Conservation (phyloP, 208 protist genomes). For the Wallacemonas sp. region DNA sequence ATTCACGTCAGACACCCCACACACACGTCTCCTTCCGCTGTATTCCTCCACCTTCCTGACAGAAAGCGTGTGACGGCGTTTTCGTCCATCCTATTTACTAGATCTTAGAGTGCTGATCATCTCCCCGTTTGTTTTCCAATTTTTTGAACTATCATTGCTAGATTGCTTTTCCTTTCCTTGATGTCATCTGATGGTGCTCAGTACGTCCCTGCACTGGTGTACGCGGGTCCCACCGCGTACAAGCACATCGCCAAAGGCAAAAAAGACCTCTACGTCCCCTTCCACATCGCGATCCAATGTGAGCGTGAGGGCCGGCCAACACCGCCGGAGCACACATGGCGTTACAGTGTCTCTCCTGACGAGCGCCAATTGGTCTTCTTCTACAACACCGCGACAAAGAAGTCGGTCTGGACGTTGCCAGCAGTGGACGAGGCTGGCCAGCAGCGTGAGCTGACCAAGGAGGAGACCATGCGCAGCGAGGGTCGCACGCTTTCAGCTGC, state of each 20-base stretch:
- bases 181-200: neutral
- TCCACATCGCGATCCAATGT: constrained; percentile 20
- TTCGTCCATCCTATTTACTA: neutral
- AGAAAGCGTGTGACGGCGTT: too few relatives aligned
- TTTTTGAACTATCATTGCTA: too few relatives aligned
- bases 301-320: constrained; percentile 10
- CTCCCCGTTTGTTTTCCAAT: too few relatives aligned
- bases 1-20: too few relatives aligned
- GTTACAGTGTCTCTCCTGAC: constrained; percentile 48
- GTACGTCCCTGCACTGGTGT: constrained; percentile 48
- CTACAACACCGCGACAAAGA: constrained; percentile 34
- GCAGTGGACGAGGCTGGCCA: constrained; percentile 28
- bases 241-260: constrained; percentile 37
- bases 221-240: constrained; percentile 55
- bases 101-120: neutral
- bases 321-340: constrained; percentile 45
- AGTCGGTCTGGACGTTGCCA: constrained; percentile 70
- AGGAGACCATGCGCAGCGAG: constrained; percentile 18
- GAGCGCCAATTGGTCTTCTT: constrained; percentile 70
- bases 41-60: too few relatives aligned
- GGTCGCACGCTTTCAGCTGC: constrained; percentile 4
- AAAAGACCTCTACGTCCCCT: constrained; percentile 54
- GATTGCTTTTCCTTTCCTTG: too few relatives aligned
- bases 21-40: neutral
- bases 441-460: constrained; percentile 24